phyloP scores from a whole-genome alignment of 2,329 filamentous ascomycete genomes.

The Monilinia aucupariae region DNA sequence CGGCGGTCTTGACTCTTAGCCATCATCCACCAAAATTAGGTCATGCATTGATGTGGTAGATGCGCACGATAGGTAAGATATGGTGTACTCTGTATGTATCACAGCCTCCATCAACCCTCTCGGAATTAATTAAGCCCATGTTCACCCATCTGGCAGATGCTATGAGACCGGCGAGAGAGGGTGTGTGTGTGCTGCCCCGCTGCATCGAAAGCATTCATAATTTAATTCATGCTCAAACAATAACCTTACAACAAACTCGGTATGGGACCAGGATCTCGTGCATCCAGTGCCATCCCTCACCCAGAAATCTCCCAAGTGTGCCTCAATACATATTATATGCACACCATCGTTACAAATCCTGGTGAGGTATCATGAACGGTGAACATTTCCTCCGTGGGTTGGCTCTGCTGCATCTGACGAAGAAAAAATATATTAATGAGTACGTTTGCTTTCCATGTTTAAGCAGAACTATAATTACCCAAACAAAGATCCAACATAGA shows the following conservation, averaged over 20 bases:
- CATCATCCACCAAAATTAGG: constrained; percentile 1
- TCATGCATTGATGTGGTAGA: constrained; percentile 8
- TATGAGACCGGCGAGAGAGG: not conserved
- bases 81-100: constrained; percentile 2
- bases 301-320: constrained; percentile 4
- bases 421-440: too few species aligned
- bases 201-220: not conserved
- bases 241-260: not conserved
- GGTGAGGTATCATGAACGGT: constrained; percentile 7
- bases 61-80: constrained; percentile 10
- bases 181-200: not conserved
- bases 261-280: not conserved
- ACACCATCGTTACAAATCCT: constrained; percentile 3
- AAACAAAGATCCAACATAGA: too few species aligned
- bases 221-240: constrained; percentile 5
- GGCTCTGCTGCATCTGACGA: not conserved
- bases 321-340: not conserved
- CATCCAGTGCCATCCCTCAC: not conserved
- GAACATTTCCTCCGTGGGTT: constrained; percentile 4
- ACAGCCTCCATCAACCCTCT: constrained; percentile 14
- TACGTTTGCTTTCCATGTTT: not conserved
- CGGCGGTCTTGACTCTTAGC: constrained; percentile 8
- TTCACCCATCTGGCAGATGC: constrained; percentile 9
- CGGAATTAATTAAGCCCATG: constrained; percentile 12
- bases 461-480: too few species aligned